Conservation (phyloP, 257 asterid species). For the Avicennia marina region DNA sequence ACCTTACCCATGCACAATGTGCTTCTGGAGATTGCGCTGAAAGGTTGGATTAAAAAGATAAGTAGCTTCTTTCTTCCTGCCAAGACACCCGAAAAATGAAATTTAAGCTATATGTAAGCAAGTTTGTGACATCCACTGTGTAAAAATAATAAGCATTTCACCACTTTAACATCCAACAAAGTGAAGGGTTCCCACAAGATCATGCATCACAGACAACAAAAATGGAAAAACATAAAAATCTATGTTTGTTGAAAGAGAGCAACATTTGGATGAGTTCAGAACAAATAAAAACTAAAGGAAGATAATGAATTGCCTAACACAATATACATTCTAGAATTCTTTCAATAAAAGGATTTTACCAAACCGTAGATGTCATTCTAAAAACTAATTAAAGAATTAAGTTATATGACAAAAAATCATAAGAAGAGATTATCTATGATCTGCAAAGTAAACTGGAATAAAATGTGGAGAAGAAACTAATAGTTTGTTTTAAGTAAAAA, state of each 20-base stretch:
- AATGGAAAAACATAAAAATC: not conserved
- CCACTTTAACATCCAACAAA: not conserved
- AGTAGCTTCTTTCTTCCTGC: constrained; percentile 81
- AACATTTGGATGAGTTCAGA: no score
- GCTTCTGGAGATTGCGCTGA: constrained; percentile 82
- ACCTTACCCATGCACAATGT: constrained; percentile 74
- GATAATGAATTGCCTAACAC: no score
- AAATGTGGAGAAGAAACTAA: not conserved
- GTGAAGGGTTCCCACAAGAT: no score
- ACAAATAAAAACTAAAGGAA: no score
- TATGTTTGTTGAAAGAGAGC: no score
- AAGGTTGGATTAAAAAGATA: constrained; percentile 66
- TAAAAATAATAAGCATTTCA: not conserved
- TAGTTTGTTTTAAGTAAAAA: constrained; percentile 2
- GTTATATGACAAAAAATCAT: not conserved
- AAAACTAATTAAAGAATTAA: not conserved
- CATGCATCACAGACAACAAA: not conserved
- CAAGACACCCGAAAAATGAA: constrained; percentile 22
- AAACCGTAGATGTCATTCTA: not conserved
- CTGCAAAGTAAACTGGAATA: not conserved
- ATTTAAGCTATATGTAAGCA: constrained; percentile 13
- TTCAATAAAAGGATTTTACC: no score
- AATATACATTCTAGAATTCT: no score
- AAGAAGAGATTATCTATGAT: not conserved
- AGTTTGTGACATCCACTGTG: constrained; percentile 10